phyloP scores from a whole-genome alignment of 768 basidiomycete species.

The Clavulina sp. region DNA sequence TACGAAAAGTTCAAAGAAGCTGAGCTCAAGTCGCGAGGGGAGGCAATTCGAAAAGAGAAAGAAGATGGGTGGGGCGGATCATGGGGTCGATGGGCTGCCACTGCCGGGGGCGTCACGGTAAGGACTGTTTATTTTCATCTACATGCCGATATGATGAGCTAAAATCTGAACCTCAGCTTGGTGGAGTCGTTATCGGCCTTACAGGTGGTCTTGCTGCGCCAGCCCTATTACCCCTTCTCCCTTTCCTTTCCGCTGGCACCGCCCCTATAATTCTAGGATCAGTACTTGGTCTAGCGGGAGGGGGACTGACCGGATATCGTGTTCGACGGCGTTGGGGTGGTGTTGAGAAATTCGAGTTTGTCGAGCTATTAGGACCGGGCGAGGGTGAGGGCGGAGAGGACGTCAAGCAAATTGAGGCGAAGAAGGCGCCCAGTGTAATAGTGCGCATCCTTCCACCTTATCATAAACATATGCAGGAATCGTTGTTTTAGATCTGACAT shows the following conservation, averaged over 20 bases:
- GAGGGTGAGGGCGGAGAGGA: constrained; percentile 7
- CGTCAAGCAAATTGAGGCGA: neutral
- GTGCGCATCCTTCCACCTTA: neutral
- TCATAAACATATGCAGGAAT: too few species aligned
- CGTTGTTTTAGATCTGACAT: neutral
- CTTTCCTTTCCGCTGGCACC: constrained; percentile 19
- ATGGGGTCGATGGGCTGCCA: constrained; percentile 20
- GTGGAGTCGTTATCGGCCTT: constrained; percentile 23
- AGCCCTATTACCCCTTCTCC: constrained; percentile 22
- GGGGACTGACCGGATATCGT: constrained; percentile 22
- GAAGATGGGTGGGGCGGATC: constrained; percentile 24
- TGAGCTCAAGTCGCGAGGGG: constrained; percentile 15
- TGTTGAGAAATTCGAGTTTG: constrained; percentile 24
- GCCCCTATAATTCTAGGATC: constrained; percentile 24
- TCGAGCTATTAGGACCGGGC: constrained; percentile 20
- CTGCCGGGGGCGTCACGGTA: constrained; percentile 21
- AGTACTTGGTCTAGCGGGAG: constrained; percentile 24
- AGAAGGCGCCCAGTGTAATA: constrained; percentile 8
- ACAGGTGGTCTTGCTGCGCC: constrained; percentile 27
- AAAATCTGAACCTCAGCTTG: constrained; percentile 10
- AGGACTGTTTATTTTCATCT: neutral
- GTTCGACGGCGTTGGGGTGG: constrained; percentile 23
- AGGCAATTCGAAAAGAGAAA: constrained; percentile 16
- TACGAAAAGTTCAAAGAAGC: constrained; percentile 12
- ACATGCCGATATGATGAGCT: neutral